A percentile compares a stretch with the other conserved stretches of the same genome.
phyloP scores from a whole-genome alignment of 2,329 filamentous ascomycete species.

The Stachybotrys echinatus region DNA sequence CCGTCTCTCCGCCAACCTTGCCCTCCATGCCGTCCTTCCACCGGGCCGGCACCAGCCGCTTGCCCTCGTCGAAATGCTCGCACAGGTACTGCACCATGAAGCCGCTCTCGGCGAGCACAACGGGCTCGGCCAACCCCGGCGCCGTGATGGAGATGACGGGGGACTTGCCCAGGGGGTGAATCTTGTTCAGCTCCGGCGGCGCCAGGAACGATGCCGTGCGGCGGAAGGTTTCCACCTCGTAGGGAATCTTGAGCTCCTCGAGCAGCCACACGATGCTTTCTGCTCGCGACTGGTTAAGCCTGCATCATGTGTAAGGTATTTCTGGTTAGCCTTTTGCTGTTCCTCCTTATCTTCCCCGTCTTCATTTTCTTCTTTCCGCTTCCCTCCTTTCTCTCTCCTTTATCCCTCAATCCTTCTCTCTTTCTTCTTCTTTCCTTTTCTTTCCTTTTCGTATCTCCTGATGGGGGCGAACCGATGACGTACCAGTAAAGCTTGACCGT shows the following conservation, averaged over 20 bases:
- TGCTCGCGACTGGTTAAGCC: slow-evolving; percentile 78
- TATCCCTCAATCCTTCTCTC: no score
- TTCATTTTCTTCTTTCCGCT: background rate
- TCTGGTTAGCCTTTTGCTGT: no score
- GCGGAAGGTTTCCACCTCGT: slow-evolving; percentile 75
- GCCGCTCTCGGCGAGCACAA: slow-evolving; percentile 75
- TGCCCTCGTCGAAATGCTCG: slow-evolving; percentile 51
- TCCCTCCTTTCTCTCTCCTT: no score
- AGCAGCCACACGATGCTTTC: slow-evolving; percentile 83
- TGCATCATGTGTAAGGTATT: slow-evolving; percentile 28
- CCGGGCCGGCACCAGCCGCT: slow-evolving; percentile 43
- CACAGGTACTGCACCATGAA: slow-evolving; percentile 77
- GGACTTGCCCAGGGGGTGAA: slow-evolving; percentile 85
- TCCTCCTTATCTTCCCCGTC: no score
- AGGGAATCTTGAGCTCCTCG: slow-evolving; percentile 73
- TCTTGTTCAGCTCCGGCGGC: slow-evolving; percentile 66
- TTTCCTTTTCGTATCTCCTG: no score
- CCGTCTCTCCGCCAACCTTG: slow-evolving; percentile 54
- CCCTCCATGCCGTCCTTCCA: slow-evolving; percentile 55
- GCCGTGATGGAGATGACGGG: slow-evolving; percentile 66
- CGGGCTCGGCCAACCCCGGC: slow-evolving; percentile 31
- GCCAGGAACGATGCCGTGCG: slow-evolving; percentile 57
- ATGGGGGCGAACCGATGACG: slow-evolving; percentile 8
- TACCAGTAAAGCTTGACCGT: slow-evolving; percentile 64
- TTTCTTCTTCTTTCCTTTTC: no score